These are phyloP conservation scores for Mycogone perniciosa DNA, from an alignment of 2,329 filamentous ascomycete species.

Conservation along the genomic window DNA sequence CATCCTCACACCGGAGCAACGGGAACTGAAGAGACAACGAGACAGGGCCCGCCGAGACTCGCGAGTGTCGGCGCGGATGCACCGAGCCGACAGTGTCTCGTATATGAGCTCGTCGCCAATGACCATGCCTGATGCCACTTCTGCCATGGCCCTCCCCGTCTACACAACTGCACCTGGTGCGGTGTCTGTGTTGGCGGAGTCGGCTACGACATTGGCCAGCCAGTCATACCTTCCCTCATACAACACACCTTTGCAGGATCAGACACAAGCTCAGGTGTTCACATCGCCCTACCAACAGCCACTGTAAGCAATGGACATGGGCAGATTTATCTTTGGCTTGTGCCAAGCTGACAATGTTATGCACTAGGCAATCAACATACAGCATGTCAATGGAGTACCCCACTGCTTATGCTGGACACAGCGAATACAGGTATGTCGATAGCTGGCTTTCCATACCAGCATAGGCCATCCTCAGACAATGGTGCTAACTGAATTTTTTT, in stretches of 20 bases:
- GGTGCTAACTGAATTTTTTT: not conserved
- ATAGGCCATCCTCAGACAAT: not conserved
- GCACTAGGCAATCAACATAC: constrained; percentile 29
- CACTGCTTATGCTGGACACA: constrained; percentile 26
- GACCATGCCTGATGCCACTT: constrained; percentile 33
- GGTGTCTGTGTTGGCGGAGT: constrained; percentile 46
- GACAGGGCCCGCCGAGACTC: constrained; percentile 54
- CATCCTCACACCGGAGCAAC: constrained; percentile 52
- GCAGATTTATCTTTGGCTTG: not conserved
- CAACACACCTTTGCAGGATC: constrained; percentile 41
- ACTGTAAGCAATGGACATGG: constrained; percentile 27
- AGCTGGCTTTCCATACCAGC: not conserved
- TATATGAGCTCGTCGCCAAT: constrained; percentile 34
- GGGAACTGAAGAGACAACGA: constrained; percentile 55
- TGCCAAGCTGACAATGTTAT: constrained; percentile 20
- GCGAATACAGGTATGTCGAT: constrained; percentile 34
- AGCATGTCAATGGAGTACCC: constrained; percentile 41
- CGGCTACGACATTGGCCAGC: constrained; percentile 36
- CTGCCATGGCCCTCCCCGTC: constrained; percentile 39
- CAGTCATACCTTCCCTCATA: constrained; percentile 45
- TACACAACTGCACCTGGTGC: constrained; percentile 47
- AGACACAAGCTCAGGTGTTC: constrained; percentile 28
- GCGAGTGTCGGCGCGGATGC: constrained; percentile 45
- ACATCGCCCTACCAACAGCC: constrained; percentile 29
- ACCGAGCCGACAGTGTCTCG: constrained; percentile 44